phyloP scores from a whole-genome alignment of 495 filamentous ascomycete species.

The Penicillium manginii region DNA sequence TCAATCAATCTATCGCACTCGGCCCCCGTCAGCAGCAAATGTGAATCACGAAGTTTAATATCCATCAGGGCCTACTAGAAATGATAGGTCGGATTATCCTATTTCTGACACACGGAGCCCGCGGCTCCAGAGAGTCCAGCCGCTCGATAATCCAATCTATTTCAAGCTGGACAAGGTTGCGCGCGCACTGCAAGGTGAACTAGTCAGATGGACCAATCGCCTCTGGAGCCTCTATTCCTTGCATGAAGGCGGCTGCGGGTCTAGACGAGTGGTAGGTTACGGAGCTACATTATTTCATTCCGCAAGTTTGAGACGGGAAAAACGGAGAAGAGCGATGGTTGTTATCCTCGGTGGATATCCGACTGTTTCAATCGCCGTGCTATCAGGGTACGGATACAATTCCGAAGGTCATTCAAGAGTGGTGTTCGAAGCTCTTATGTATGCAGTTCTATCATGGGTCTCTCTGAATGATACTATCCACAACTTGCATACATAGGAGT shows the following conservation, averaged over 20 bases:
- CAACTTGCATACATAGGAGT: neutral
- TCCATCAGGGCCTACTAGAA: neutral
- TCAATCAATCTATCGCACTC: no score
- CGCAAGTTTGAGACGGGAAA: neutral
- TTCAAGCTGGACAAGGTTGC: constrained; percentile 15
- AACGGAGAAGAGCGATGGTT: neutral
- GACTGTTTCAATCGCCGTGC: neutral
- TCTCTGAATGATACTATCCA: neutral
- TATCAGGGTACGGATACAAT: no score
- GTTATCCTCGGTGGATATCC: neutral
- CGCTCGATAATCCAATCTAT: constrained; percentile 19
- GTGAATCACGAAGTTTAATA: neutral
- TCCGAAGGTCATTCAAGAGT: neutral
- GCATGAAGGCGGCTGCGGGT: constrained; percentile 19
- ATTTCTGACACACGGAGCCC: neutral
- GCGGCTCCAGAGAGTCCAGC: constrained; percentile 5
- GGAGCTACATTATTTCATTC: no score
- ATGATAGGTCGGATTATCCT: constrained; percentile 1
- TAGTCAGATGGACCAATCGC: constrained; percentile 29
- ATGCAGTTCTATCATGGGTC: neutral
- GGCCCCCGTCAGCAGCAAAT: neutral
- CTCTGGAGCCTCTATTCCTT: constrained; percentile 31
- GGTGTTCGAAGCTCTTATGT: neutral
- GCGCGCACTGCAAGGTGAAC: constrained; percentile 6
- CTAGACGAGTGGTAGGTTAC: neutral